Evolutionary conservation across 257 asterid genomes (phyloP).

Genomic region (Gardenia jasminoides): DNA sequence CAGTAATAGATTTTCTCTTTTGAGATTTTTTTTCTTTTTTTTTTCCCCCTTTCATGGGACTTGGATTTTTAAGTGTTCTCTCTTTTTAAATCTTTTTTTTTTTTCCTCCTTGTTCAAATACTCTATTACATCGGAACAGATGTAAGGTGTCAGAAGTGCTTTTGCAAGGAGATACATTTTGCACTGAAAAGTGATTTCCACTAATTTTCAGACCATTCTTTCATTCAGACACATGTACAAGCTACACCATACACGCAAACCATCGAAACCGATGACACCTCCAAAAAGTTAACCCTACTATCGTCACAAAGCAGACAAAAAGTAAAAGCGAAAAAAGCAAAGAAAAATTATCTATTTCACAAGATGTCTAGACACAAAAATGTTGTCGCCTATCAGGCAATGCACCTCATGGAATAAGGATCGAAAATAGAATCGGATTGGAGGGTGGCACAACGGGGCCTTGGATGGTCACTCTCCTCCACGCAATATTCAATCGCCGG

Average conservation of each 20-base stretch:
- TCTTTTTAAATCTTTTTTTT: too few species aligned
- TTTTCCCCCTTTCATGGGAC: too few species aligned
- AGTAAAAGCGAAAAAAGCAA: neutral
- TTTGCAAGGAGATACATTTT: too few species aligned
- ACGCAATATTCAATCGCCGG: conserved; percentile 70
- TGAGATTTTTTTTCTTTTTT: too few species aligned
- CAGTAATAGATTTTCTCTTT: too few species aligned
- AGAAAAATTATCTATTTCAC: neutral
- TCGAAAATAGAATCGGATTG: conserved; percentile 41
- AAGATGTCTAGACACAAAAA: neutral
- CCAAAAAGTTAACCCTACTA: neutral
- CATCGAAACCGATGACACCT: neutral
- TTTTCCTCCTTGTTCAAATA: too few species aligned
- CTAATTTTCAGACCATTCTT: too few species aligned
- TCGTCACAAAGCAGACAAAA: too few species aligned
- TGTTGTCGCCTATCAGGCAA: conserved; percentile 36
- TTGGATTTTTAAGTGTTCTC: too few species aligned
- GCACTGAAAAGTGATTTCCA: too few species aligned
- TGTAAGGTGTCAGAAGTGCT: too few species aligned
- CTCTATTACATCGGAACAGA: too few species aligned
- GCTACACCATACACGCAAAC: neutral
- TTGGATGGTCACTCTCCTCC: conserved; percentile 88
- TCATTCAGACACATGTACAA: neutral
- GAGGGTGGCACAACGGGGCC: conserved; percentile 38
- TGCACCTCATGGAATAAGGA: conserved; percentile 73